A percentile compares a stretch with the other conserved stretches of the same genome.
These are phyloP conservation scores for Aspergillus vadensis DNA, from an alignment of 2,329 filamentous ascomycete genomes.

Conservation along the genomic window DNA sequence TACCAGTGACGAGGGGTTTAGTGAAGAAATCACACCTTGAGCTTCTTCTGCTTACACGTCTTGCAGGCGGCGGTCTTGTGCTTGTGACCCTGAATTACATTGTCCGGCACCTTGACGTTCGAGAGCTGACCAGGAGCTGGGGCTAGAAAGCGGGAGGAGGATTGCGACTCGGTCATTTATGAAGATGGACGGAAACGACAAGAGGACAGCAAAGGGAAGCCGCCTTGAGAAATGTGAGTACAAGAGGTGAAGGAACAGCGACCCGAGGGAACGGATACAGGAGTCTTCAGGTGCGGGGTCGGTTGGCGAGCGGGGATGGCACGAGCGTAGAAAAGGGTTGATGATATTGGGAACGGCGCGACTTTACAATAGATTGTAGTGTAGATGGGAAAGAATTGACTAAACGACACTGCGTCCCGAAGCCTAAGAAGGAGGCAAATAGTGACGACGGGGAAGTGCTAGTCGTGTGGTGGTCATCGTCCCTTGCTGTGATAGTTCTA, in stretches of 20 bases:
- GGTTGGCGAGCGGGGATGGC: too few species aligned
- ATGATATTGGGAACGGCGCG: too few species aligned
- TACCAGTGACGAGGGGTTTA: neutral
- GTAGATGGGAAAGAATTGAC: too few species aligned
- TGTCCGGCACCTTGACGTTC: conserved; percentile 11
- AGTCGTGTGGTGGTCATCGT: too few species aligned
- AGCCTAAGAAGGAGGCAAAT: too few species aligned
- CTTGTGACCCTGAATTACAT: conserved; percentile 19
- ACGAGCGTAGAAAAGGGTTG: too few species aligned
- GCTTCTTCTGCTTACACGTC: conserved; percentile 27
- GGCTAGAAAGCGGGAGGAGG: conserved; percentile 18
- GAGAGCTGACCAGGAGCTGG: conserved; percentile 16
- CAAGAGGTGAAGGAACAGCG: neutral
- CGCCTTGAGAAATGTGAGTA: neutral
- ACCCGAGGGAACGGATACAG: neutral
- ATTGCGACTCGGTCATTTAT: conserved; percentile 23
- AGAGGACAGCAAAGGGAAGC: neutral
- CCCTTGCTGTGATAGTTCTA: too few species aligned
- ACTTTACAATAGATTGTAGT: too few species aligned
- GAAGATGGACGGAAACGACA: neutral
- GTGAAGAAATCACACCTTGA: conserved; percentile 20
- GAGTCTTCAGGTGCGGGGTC: too few species aligned
- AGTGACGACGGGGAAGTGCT: too few species aligned
- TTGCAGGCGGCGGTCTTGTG: conserved; percentile 29
- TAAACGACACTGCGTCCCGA: too few species aligned